A percentile compares a stretch with the other conserved stretches of the same genome.
phyloP scores from a whole-genome alignment of 2,329 filamentous ascomycete species.

The Chrysoporthe deuterocubensis region DNA sequence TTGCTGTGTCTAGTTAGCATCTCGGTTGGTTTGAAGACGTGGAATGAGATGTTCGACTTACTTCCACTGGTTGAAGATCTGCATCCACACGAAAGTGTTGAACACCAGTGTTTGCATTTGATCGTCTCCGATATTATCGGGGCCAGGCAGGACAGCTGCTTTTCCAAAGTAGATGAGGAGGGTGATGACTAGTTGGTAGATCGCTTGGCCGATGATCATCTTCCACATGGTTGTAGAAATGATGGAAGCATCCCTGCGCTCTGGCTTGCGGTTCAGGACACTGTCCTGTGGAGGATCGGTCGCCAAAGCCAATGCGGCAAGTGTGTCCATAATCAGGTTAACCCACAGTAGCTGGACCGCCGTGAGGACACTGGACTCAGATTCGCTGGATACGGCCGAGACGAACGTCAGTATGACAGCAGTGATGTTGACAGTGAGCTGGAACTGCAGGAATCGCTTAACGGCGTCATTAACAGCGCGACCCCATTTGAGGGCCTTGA shows the following conservation, averaged over 20 bases:
- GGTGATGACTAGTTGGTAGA: conserved; percentile 83
- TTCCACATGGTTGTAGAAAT: conserved; percentile 98
- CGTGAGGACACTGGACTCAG: conserved; percentile 77
- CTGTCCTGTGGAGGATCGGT: conserved; percentile 87
- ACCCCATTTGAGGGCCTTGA: conserved; percentile 71
- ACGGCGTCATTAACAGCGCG: conserved; percentile 77
- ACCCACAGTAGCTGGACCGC: conserved; percentile 95
- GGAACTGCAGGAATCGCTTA: conserved; percentile 77
- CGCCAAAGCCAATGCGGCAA: conserved; percentile 84
- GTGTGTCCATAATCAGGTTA: conserved; percentile 96
- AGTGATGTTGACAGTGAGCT: conserved; percentile 89
- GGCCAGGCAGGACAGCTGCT: conserved; percentile 39
- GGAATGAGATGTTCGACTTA: conserved; percentile 49
- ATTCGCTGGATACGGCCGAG: conserved; percentile 73
- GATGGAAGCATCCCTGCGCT: conserved; percentile 59
- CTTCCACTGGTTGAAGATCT: conserved; percentile 98
- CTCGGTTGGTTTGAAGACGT: not conserved
- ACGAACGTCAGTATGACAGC: conserved; percentile 88
- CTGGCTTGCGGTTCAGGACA: conserved; percentile 76
- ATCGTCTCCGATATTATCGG: conserved; percentile 43
- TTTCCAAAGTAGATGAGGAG: conserved; percentile 74
- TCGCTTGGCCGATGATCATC: conserved; percentile 93
- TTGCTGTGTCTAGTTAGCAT: conserved; percentile 57
- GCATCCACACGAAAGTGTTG: conserved; percentile 99
- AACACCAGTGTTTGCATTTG: conserved; percentile 84